Conservation (phyloP, 1,284 basidiomycete species). For the Bondarzewia mesenterica region DNA sequence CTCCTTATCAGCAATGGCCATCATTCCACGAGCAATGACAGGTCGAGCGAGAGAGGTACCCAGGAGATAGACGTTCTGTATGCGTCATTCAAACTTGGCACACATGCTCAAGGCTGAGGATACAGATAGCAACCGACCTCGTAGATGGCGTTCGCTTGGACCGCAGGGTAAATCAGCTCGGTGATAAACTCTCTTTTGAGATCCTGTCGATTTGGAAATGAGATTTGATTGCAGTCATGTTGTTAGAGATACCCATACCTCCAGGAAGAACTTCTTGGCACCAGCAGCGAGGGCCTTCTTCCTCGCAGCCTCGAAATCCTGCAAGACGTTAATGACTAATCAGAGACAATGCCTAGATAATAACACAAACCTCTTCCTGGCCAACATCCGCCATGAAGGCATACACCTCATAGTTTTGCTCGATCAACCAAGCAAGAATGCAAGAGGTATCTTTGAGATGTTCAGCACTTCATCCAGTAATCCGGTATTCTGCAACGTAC, state of each 20-base stretch:
- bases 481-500: slow-evolving; percentile 39
- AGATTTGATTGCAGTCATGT: not conserved
- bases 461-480: not conserved
- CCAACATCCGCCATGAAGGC: slow-evolving; percentile 99
- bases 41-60: slow-evolving; percentile 97
- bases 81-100: no score
- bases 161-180: slow-evolving; percentile 94
- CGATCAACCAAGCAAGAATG: slow-evolving; percentile 96
- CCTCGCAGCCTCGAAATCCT: slow-evolving; percentile 94
- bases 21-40: slow-evolving; percentile 99
- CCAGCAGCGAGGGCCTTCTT: slow-evolving; percentile 90
- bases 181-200: slow-evolving; percentile 93
- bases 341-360: slow-evolving; percentile 1
- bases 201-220: no score
- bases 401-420: slow-evolving; percentile 94
- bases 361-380: slow-evolving; percentile 77
- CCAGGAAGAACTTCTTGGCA: slow-evolving; percentile 92
- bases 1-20: slow-evolving; percentile 84
- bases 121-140: slow-evolving; percentile 48
- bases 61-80: slow-evolving; percentile 90
- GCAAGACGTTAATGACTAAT: slow-evolving; percentile 7
- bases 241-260: slow-evolving; percentile 34
- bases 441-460: slow-evolving; percentile 78
- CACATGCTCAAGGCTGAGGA: no score
- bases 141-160: slow-evolving; percentile 99